These are phyloP conservation scores for Phalaenopsis aphrodite DNA, from an alignment of 106 monocot genomes.

Conservation along the genomic window DNA sequence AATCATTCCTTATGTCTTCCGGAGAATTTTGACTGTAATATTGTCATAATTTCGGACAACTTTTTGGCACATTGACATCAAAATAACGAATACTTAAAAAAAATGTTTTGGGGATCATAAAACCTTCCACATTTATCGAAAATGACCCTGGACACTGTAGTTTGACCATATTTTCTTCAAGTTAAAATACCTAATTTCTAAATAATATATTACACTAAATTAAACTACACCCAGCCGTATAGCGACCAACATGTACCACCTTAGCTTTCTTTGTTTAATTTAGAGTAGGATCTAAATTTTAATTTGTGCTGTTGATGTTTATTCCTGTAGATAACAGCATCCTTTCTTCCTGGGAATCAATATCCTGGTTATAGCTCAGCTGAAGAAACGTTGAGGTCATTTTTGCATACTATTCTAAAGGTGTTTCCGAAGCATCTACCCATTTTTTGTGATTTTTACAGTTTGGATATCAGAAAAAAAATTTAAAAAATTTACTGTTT, in stretches of 20 bases:
- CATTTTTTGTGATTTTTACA: not conserved
- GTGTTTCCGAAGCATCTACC: conserved; percentile 15
- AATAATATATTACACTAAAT: no score
- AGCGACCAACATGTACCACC: not conserved
- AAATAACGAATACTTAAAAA: no score
- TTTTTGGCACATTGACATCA: no score
- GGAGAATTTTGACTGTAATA: no score
- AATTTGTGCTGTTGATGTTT: not conserved
- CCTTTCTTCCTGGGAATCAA: conserved; percentile 73
- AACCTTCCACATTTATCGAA: no score
- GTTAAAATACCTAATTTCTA: no score
- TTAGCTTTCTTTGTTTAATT: conserved; percentile 2
- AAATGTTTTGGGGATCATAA: no score
- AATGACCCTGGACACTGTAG: no score
- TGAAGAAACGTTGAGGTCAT: conserved; percentile 64
- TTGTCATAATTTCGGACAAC: no score
- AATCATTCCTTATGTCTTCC: no score
- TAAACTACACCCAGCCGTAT: no score
- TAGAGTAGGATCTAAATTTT: not conserved
- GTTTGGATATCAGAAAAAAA: not conserved
- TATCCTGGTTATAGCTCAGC: conserved; percentile 67
- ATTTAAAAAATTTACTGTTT: not conserved
- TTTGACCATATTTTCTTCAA: no score
- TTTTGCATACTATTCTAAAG: conserved; percentile 85
- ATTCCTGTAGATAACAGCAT: conserved; percentile 46